Evolutionary conservation across 2,329 filamentous ascomycete genomes (phyloP).

Genomic region (Pseudogymnoascus sp.): DNA sequence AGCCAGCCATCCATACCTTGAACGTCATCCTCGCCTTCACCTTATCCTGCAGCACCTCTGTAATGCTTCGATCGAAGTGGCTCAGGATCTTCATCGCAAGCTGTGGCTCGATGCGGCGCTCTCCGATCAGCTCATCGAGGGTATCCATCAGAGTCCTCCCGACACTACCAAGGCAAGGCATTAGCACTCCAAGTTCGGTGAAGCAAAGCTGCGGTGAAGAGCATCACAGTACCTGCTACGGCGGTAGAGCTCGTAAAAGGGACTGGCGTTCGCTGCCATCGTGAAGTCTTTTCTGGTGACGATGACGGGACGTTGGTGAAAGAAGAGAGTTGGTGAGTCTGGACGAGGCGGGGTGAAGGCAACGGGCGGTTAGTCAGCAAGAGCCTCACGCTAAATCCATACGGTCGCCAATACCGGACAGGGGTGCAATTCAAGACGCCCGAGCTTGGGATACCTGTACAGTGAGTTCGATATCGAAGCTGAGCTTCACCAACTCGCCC

Average conservation of each 20-base stretch:
- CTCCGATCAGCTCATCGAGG: constrained; percentile 91
- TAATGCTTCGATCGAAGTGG: constrained; percentile 91
- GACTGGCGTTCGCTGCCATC: constrained; percentile 47
- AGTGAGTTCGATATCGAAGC: not conserved
- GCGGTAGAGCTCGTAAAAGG: constrained; percentile 92
- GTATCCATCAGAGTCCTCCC: constrained; percentile 91
- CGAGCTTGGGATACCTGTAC: constrained; percentile 6
- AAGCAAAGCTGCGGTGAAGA: constrained; percentile 28
- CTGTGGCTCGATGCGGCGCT: constrained; percentile 92
- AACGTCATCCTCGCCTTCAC: constrained; percentile 88
- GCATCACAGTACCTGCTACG: constrained; percentile 74
- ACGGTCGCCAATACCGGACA: not conserved
- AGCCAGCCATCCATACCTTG: constrained; percentile 58
- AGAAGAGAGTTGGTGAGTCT: not conserved
- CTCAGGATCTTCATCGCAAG: constrained; percentile 96
- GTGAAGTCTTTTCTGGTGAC: constrained; percentile 16
- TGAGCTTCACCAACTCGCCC: constrained; percentile 8
- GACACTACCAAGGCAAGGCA: constrained; percentile 52
- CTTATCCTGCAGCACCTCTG: constrained; percentile 83
- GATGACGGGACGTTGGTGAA: constrained; percentile 1
- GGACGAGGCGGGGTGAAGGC: not conserved
- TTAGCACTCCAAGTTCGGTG: constrained; percentile 19
- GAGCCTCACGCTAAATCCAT: not conserved
- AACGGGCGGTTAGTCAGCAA: not conserved
- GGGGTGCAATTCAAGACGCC: not conserved